Percentiles rank a stretch among this genome's conserved stretches.
These are phyloP conservation scores for Daldinia grandis DNA, from an alignment of 495 filamentous ascomycete genomes.

Conservation along the genomic window DNA sequence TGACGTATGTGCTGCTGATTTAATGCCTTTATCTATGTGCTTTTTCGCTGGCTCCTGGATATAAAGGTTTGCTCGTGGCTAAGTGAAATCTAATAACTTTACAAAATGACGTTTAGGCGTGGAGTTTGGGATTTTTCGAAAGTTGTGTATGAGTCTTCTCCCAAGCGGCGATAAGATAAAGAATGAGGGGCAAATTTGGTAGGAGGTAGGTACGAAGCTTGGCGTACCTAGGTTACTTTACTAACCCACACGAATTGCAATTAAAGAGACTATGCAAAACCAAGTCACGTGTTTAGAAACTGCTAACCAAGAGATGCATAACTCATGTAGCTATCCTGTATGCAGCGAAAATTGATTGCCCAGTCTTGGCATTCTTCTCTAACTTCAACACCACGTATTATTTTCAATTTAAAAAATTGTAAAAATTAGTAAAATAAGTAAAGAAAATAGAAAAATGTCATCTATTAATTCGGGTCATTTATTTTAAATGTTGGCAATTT, in stretches of 20 bases:
- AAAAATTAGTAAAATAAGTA: too few species aligned
- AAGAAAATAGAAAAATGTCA: too few species aligned
- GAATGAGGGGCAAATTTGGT: conserved; percentile 37
- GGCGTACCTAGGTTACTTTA: neutral
- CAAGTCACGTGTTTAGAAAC: neutral
- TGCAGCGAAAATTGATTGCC: too few species aligned
- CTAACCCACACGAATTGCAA: neutral
- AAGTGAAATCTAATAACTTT: neutral
- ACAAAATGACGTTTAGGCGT: conserved; percentile 34
- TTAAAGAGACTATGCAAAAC: neutral
- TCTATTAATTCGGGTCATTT: too few species aligned
- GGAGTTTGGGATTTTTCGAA: conserved; percentile 37
- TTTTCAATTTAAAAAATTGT: too few species aligned
- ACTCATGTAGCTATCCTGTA: neutral
- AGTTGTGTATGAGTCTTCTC: conserved; percentile 43
- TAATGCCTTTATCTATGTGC: neutral
- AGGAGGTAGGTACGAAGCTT: conserved; percentile 2
- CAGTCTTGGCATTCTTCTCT: too few species aligned
- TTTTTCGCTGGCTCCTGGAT: neutral
- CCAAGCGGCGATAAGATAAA: conserved; percentile 37
- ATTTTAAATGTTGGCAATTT: too few species aligned
- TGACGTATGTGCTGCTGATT: neutral
- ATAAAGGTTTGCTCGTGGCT: neutral
- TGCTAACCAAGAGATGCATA: neutral
- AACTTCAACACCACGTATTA: too few species aligned